Evolutionary conservation across 2,329 filamentous ascomycete species (phyloP), one percentile per base, ranked within the genome.

Genomic region (Metarhizium album): DNA sequence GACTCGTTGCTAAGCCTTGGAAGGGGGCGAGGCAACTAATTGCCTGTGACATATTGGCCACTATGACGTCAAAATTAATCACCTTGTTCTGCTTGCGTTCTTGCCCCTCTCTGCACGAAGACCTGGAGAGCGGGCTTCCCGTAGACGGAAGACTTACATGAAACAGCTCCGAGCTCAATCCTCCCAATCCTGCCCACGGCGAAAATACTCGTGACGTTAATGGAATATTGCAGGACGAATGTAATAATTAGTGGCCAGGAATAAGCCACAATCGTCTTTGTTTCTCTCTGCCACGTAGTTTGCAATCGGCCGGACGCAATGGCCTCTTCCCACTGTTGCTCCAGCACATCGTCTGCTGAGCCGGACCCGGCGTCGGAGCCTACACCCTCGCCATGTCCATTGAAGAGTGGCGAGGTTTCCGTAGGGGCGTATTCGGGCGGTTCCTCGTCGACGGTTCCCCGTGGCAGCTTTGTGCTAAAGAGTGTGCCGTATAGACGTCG

Each of bases 201-300:
- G 61, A 93, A 90, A 54, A 91, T 82, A 62, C 84, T 86, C 1
- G 86, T 80, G 40, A 90, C 84, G n/a, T 86, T 90, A 62, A 93
- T 78, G 31, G 86, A 90, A 64, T 91, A 91, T 64, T 93, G 87
- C 31, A 93, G 73, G 48, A 90, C 56, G 60, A 90, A 91, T 0
- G 87, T 90, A 42, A 60, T 53, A 42, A 89, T 79, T 47, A 91
- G 70, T 1, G 86, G 86, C 29, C 75, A 72, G 2, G 86, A 84
- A 63, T 90, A 90, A 55, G 77, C 74, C 29, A 77, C 71, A 40
- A 97, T 76, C 1, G 90, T 90, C 70, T 90, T 90, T 42, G 86
- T 76, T 72, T 97, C 91, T 55, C 90, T 82, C 66, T 86, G 84
- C 90, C 90, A 97, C 4, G 89, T 94, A 4, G 90, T 96, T 49